phyloP scores from a whole-genome alignment of 1,139 yeast species.

The Saccharomyces hybrid region DNA sequence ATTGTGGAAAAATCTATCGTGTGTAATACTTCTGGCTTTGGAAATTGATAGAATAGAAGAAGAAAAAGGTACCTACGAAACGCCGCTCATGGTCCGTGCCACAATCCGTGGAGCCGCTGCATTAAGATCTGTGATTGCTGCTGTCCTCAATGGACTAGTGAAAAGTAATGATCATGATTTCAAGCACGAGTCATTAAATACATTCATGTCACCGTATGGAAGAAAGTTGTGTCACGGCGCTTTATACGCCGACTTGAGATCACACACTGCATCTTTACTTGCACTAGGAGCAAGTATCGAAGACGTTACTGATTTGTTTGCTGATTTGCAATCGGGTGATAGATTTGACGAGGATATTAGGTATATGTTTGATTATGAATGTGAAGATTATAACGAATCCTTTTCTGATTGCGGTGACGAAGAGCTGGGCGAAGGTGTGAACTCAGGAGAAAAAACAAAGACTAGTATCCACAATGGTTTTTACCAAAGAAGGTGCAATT shows the following conservation, averaged over 20 bases:
- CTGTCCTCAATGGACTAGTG: slow-evolving; percentile 45
- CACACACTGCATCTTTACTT: slow-evolving; percentile 40
- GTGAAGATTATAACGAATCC: slow-evolving; percentile 31
- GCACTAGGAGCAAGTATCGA: slow-evolving; percentile 39
- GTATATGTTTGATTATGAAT: slow-evolving; percentile 62
- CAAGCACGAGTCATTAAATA: slow-evolving; percentile 45
- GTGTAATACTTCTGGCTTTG: slow-evolving; percentile 47
- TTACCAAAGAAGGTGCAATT: slow-evolving; percentile 32
- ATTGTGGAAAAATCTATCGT: slow-evolving; percentile 59
- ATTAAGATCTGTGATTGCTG: slow-evolving; percentile 51
- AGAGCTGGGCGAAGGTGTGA: slow-evolving; percentile 15
- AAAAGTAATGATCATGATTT: slow-evolving; percentile 42
- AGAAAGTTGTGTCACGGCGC: slow-evolving; percentile 52
- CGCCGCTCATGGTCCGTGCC: slow-evolving; percentile 46
- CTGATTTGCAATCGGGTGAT: slow-evolving; percentile 57
- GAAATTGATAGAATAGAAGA: slow-evolving; percentile 60
- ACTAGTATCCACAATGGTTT: neutral
- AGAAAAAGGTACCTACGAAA: slow-evolving; percentile 32
- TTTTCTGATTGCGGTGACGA: slow-evolving; percentile 29
- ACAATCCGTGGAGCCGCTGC: slow-evolving; percentile 59
- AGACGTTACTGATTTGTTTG: slow-evolving; percentile 47
- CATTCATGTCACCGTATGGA: slow-evolving; percentile 56
- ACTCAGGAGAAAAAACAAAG: slow-evolving; percentile 4
- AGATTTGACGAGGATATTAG: slow-evolving; percentile 64
- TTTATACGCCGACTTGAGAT: slow-evolving; percentile 47